These are phyloP conservation scores for Carnegiea gigantea DNA, from an alignment of 179 eudicot species.

Conservation along the genomic window DNA sequence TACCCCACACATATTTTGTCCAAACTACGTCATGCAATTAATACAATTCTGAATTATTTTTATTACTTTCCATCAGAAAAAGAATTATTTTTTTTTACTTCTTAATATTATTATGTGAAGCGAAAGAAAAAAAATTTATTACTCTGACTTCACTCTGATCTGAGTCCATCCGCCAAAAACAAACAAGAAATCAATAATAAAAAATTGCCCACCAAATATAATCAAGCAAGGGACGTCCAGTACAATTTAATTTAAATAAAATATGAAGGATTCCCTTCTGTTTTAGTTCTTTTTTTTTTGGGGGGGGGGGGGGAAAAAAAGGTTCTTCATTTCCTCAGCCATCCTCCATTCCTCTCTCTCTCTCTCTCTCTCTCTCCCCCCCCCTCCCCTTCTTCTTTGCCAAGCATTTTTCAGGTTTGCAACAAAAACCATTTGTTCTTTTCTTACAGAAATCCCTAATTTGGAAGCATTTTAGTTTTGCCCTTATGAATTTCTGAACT, in stretches of 20 bases:
- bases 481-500: background rate
- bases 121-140: background rate
- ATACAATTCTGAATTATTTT: background rate
- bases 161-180: constrained; percentile 18
- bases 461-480: constrained; percentile 13
- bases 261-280: background rate
- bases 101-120: background rate
- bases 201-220: constrained; percentile 21
- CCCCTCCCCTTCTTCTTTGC: constrained; percentile 33
- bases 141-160: constrained; percentile 16
- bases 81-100: too few species aligned
- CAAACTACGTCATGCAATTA: constrained; percentile 26
- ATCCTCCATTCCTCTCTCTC: background rate
- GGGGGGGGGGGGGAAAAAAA: constrained; percentile 14
- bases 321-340: constrained; percentile 23
- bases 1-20: background rate
- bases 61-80: background rate
- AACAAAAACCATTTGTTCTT: constrained; percentile 19
- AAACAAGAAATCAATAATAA: constrained; percentile 20
- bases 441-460: background rate
- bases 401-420: constrained; percentile 36
- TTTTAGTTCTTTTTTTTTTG: background rate
- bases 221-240: constrained; percentile 16
- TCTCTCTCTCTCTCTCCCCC: constrained; percentile 33
- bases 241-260: background rate